phyloP scores from a whole-genome alignment of 352 stramenopile genomes.

The Pythium brachiatum region DNA sequence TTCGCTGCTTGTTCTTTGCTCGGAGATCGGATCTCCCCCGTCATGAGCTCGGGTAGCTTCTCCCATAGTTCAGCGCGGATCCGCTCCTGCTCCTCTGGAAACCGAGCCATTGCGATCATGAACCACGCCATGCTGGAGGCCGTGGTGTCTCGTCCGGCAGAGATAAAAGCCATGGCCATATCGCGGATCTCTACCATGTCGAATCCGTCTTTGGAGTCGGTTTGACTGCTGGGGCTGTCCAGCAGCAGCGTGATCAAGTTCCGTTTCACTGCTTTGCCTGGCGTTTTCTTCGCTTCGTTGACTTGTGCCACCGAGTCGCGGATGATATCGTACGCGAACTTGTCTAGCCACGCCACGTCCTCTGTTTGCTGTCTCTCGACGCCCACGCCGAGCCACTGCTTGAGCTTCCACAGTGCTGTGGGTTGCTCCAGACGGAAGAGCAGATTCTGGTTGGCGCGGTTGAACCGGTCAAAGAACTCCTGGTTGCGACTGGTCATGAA shows the following conservation, averaged over 20 bases:
- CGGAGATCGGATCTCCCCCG: conserved; percentile 16
- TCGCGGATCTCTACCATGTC: conserved; percentile 44
- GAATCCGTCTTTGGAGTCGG: not conserved
- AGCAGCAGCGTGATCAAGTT: conserved; percentile 19
- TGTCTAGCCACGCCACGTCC: conserved; percentile 24
- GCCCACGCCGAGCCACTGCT: conserved; percentile 31
- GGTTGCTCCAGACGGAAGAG: conserved; percentile 20
- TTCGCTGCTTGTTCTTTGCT: conserved; percentile 49
- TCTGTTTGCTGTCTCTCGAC: conserved; percentile 28
- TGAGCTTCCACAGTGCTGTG: conserved; percentile 45
- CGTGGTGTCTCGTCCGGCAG: conserved; percentile 74
- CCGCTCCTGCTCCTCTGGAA: conserved; percentile 40
- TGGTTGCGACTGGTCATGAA: conserved; percentile 10
- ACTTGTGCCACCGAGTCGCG: conserved; percentile 17
- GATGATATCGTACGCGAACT: conserved; percentile 22
- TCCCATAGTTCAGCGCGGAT: conserved; percentile 43
- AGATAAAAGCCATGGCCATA: conserved; percentile 76
- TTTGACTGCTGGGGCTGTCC: not conserved
- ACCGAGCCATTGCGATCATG: conserved; percentile 63
- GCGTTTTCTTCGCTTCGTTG: conserved; percentile 10
- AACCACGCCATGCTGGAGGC: conserved; percentile 68
- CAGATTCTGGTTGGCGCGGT: conserved; percentile 10
- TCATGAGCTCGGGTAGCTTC: conserved; percentile 37
- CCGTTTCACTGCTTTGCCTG: not conserved
- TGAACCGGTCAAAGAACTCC: conserved; percentile 14